phyloP scores from a whole-genome alignment of 441 rosid genomes.

The Brassica balearica region DNA sequence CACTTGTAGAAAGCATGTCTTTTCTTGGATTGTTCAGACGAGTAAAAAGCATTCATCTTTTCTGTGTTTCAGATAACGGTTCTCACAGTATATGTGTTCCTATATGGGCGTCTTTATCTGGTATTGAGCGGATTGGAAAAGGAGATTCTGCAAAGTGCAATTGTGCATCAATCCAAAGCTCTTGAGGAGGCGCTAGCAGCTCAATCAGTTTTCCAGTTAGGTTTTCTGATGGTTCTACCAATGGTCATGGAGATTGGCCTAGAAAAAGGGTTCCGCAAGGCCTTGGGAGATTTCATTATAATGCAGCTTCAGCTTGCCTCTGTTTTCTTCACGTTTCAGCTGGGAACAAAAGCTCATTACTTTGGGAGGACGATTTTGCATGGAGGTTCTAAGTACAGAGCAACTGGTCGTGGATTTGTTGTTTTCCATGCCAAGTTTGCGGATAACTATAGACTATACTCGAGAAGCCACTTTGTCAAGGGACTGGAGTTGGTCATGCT shows the following conservation, averaged over 20 bases:
- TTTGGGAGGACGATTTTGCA: constrained; percentile 90
- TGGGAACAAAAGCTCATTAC: constrained; percentile 91
- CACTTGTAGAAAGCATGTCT: constrained; percentile 9
- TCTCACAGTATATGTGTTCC: constrained; percentile 77
- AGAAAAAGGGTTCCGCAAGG: constrained; percentile 88
- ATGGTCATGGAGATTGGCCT: constrained; percentile 97
- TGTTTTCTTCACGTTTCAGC: constrained; percentile 93
- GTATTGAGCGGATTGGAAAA: constrained; percentile 88
- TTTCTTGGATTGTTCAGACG: constrained; percentile 6
- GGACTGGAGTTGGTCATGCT: constrained; percentile 76
- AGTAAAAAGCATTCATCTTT: constrained; percentile 15
- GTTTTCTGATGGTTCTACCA: constrained; percentile 79
- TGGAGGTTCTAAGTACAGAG: constrained; percentile 82
- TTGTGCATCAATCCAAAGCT: constrained; percentile 68
- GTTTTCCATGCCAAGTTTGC: constrained; percentile 90
- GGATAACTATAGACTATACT: constrained; percentile 89
- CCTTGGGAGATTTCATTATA: constrained; percentile 83
- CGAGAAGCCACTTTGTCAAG: constrained; percentile 91
- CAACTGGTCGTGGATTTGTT: constrained; percentile 88
- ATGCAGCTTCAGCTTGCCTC: constrained; percentile 97
- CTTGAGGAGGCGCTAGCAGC: constrained; percentile 88
- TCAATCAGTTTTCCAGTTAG: constrained; percentile 82
- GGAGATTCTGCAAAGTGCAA: constrained; percentile 64
- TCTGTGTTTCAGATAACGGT: constrained; percentile 67
- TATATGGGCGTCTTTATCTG: constrained; percentile 88